Evolutionary conservation across 2,329 filamentous ascomycete species (phyloP).

Genomic region (Colletotrichum destructivum): DNA sequence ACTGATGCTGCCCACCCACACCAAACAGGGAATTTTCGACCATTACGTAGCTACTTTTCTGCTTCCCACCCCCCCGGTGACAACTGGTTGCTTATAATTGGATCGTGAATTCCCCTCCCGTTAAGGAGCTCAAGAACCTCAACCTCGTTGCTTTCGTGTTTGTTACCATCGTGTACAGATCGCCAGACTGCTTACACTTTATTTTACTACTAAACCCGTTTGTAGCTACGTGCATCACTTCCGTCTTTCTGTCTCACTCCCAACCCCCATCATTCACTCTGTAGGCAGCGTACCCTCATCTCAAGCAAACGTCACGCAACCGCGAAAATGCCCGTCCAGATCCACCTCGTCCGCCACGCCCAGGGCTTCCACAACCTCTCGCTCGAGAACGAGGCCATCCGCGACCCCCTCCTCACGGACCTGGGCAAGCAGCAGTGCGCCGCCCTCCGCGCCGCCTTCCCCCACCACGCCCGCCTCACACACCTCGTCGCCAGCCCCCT

Average conservation of each 20-base stretch:
- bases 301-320: neutral
- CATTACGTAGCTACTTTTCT: constrained; percentile 28
- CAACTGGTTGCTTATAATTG: constrained; percentile 6
- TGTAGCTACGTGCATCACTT: neutral
- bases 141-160: neutral
- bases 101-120: constrained; percentile 9
- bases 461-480: constrained; percentile 75
- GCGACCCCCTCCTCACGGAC: constrained; percentile 84
- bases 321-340: constrained; percentile 63
- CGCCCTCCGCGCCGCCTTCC: constrained; percentile 73
- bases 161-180: neutral
- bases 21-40: constrained; percentile 18
- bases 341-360: constrained; percentile 81
- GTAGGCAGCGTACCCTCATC: neutral
- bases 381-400: constrained; percentile 77
- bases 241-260: neutral
- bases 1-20: constrained; percentile 11
- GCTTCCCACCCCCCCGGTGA: neutral
- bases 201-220: neutral
- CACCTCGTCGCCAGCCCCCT: constrained; percentile 85
- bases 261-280: neutral
- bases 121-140: neutral
- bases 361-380: constrained; percentile 87
- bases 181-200: neutral
- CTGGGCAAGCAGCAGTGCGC: constrained; percentile 84